These are phyloP conservation scores for Dimocarpus longan DNA, from an alignment of 345 rosid species.

Conservation along the genomic window DNA sequence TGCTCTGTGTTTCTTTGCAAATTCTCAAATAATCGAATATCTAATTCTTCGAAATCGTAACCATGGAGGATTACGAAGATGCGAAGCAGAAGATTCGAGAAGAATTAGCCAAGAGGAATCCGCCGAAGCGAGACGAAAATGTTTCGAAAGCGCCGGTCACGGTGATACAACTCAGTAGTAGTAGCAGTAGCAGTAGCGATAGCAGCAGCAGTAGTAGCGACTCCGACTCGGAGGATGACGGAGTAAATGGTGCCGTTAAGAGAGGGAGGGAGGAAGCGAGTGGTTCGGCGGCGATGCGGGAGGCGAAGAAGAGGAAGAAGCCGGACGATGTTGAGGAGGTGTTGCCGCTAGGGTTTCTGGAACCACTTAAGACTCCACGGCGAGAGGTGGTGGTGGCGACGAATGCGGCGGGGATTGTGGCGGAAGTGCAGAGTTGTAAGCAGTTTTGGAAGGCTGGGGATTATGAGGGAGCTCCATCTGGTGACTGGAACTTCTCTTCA, in stretches of 20 bases:
- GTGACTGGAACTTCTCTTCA: conserved; percentile 51
- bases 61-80: conserved; percentile 37
- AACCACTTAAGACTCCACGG: conserved; percentile 36
- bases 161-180: conserved; percentile 60
- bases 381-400: conserved; percentile 9
- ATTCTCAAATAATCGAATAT: background rate
- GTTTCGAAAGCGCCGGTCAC: conserved; percentile 20
- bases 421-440: conserved; percentile 36
- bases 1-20: too few species aligned
- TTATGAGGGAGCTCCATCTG: conserved; percentile 54
- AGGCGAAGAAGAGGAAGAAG: conserved; percentile 33
- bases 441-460: conserved; percentile 99
- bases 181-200: background rate
- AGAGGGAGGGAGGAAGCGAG: conserved; percentile 33
- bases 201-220: conserved; percentile 41
- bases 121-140: conserved; percentile 10
- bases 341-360: conserved; percentile 53
- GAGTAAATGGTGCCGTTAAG: conserved; percentile 9
- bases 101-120: conserved; percentile 9
- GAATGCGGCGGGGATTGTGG: conserved; percentile 13
- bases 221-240: conserved; percentile 42
- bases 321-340: conserved; percentile 31
- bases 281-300: conserved; percentile 25
- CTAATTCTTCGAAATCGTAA: background rate
- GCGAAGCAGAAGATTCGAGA: conserved; percentile 50